Base-by-base conservation (phyloP, 1,139 yeast species). In the Ashbya aceris region DNA sequence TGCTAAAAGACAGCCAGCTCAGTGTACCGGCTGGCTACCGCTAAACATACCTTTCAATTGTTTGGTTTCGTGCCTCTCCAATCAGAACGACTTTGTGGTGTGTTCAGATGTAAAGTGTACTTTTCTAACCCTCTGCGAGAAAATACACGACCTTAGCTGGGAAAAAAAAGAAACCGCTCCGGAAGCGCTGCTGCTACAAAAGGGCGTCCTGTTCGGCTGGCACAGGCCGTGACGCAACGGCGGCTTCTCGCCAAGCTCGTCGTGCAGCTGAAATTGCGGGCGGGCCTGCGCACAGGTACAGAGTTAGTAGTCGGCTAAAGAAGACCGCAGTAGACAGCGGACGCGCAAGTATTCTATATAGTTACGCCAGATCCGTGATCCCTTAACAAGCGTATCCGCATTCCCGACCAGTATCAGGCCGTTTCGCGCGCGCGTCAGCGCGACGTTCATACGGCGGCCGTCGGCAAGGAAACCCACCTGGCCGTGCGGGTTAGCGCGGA, bases 381-480 rank as follows among this genome's bases (percentile, higher is more conserved):
- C 76, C 8, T 58, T 56, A 23, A 61, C 55, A 55, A 80, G 65
- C 43, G 79, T 73, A 2, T 63, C 52, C 6, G 68, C 70, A 56
- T 79, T 77, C 34, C 87, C 86, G 43, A 77, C 67, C 31, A 77
- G 55, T 2, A 76, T 59, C 52, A 77, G 59, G 1, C 80, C 79
- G 48, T 71, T 73, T 54, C 68, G 71, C 4, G 83, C 82, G 66
- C 83, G 70, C 2, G 83, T 77, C 49, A 77, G 62, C 0, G 82
- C 83, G 42, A 77, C 83, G 51, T 77, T 76, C 51, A 76, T 58
- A 60, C 82, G 67, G 60, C 83, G 64, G 42, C 69, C 70, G 51
- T 77, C 83, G 40, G 64, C 66, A 43, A 77, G 70, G 56, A 77
- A 77, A 29, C 83, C 83, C 50, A 77, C 73, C 43, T 69, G 74